phyloP scores from a whole-genome alignment of 1,284 basidiomycete genomes.

The Marasmius sp. region DNA sequence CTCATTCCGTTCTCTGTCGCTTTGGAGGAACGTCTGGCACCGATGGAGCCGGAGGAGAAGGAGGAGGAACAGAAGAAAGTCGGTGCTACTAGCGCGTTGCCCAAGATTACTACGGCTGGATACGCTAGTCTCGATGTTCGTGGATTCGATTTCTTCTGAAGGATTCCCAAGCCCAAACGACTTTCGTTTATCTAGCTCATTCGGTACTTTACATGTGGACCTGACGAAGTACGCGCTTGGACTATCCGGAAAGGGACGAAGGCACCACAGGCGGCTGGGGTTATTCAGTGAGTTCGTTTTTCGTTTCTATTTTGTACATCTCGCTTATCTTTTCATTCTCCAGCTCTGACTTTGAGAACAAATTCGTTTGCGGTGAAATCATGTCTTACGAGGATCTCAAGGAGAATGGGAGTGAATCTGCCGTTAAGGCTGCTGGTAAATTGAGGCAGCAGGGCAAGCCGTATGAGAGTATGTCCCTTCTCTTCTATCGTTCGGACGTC shows the following conservation, averaged over 20 bases:
- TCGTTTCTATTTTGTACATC: conserved; percentile 7
- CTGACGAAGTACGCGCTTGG: conserved; percentile 97
- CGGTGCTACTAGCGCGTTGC: conserved; percentile 72
- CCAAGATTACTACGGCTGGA: conserved; percentile 92
- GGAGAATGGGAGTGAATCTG: conserved; percentile 87
- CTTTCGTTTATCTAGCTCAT: conserved; percentile 68
- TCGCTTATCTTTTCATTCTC: conserved; percentile 7
- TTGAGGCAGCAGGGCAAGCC: conserved; percentile 96
- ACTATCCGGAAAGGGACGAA: conserved; percentile 93
- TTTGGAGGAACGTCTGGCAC: conserved; percentile 87
- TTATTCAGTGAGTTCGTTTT: conserved; percentile 81
- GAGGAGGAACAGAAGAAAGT: conserved; percentile 76
- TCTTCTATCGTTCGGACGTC: conserved; percentile 69
- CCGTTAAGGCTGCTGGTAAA: conserved; percentile 95
- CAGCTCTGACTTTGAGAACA: conserved; percentile 93
- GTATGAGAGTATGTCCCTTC: conserved; percentile 74
- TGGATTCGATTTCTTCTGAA: conserved; percentile 20
- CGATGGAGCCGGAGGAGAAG: conserved; percentile 70
- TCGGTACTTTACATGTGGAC: conserved; percentile 96
- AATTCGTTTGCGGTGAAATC: conserved; percentile 99
- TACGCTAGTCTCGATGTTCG: conserved; percentile 81
- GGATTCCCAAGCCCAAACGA: too few species aligned
- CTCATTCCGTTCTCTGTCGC: conserved; percentile 98
- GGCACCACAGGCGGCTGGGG: conserved; percentile 96
- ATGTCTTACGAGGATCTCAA: conserved; percentile 92